These are phyloP conservation scores for Boletus barrowsii DNA, from an alignment of 768 basidiomycete species.

Conservation along the genomic window DNA sequence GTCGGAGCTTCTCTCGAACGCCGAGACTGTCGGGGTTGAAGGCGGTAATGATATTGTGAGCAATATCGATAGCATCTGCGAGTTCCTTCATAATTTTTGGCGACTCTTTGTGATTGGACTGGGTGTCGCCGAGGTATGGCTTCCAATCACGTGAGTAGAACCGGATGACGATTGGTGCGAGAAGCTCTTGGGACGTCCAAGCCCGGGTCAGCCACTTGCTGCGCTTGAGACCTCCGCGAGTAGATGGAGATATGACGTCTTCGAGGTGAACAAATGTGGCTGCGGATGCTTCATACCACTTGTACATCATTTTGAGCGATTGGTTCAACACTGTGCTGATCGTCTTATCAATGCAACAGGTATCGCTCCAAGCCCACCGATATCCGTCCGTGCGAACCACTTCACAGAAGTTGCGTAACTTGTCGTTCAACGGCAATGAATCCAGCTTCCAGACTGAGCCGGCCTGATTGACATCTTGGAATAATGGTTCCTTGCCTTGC, in stretches of 20 bases:
- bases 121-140: neutral
- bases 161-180: slow-evolving; percentile 4
- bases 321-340: no score
- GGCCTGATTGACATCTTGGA: neutral
- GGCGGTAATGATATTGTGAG: neutral
- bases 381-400: no score
- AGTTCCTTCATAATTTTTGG: slow-evolving; percentile 4
- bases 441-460: slow-evolving; percentile 1
- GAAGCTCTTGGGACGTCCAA: slow-evolving; percentile 12
- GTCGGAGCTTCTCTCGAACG: slow-evolving; percentile 2
- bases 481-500: neutral
- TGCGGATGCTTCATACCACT: no score
- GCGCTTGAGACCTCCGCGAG: neutral
- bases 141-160: slow-evolving; percentile 1
- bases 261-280: neutral
- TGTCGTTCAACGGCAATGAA: neutral
- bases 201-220: slow-evolving; percentile 10
- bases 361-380: no score
- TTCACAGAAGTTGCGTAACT: no score
- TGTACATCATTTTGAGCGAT: no score
- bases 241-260: neutral
- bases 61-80: neutral
- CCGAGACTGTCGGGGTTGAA: slow-evolving; percentile 3
- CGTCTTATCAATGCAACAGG: no score
- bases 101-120: slow-evolving; percentile 4